phyloP scores from a whole-genome alignment of 805 yeast species.

The Lipomyces anomalus region DNA sequence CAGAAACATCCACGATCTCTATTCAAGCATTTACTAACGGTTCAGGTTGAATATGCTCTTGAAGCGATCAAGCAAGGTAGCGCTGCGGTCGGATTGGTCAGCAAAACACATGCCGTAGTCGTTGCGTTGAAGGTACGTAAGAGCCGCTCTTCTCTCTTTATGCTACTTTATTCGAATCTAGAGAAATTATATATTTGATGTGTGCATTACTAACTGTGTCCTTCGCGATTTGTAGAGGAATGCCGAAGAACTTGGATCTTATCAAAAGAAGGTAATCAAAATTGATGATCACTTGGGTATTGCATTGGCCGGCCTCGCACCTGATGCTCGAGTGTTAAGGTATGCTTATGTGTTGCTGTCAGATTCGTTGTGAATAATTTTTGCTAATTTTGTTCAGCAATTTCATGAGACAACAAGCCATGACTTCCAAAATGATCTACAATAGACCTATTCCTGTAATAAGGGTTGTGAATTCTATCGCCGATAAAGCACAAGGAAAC shows the following conservation, averaged over 20 bases:
- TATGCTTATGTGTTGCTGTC: too few relatives aligned
- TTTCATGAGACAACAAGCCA: slow-evolving; percentile 83
- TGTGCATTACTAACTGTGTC: too few relatives aligned
- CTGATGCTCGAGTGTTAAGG: slow-evolving; percentile 85
- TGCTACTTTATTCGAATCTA: neutral
- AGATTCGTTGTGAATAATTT: neutral
- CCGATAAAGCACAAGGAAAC: slow-evolving; percentile 95
- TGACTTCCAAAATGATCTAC: slow-evolving; percentile 77
- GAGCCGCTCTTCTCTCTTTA: neutral
- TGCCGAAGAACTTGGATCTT: slow-evolving; percentile 95
- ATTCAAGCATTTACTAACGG: neutral
- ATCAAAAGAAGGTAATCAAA: slow-evolving; percentile 87
- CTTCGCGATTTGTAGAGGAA: slow-evolving; percentile 58
- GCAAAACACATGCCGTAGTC: slow-evolving; percentile 79
- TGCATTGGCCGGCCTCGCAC: slow-evolving; percentile 95
- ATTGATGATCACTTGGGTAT: slow-evolving; percentile 92
- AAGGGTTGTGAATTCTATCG: slow-evolving; percentile 77
- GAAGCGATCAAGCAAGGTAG: slow-evolving; percentile 98
- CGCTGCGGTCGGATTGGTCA: slow-evolving; percentile 91
- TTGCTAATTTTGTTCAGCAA: slow-evolving; percentile 43
- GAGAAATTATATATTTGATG: too few relatives aligned
- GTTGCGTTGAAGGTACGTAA: slow-evolving; percentile 72
- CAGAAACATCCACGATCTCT: slow-evolving; percentile 3
- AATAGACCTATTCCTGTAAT: slow-evolving; percentile 79
- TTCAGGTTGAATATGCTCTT: slow-evolving; percentile 69